phyloP scores from a whole-genome alignment of 1,284 basidiomycete genomes.

The Irpex lacteus region DNA sequence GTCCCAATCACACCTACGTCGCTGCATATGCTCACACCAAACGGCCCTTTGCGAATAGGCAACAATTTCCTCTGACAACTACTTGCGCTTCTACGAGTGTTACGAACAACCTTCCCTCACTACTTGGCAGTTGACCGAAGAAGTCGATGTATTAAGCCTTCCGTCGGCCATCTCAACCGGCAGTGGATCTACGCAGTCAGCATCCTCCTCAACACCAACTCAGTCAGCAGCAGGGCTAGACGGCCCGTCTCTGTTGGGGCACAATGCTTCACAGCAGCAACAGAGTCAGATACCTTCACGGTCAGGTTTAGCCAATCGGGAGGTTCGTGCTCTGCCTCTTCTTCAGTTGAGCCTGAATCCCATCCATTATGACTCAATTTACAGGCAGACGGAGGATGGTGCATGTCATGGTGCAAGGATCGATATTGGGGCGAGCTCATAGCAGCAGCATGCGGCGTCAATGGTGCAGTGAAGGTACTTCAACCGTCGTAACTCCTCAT shows the following conservation, averaged over 20 bases:
- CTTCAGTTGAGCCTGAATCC: too few relatives aligned
- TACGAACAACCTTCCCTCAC: constrained; percentile 78
- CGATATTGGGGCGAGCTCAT: constrained; percentile 90
- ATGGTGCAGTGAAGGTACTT: constrained; percentile 70
- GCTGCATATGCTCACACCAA: neutral
- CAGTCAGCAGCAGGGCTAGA: constrained; percentile 56
- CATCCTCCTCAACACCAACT: constrained; percentile 65
- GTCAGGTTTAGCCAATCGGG: constrained; percentile 59
- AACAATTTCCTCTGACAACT: constrained; percentile 82
- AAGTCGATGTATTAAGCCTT: constrained; percentile 71
- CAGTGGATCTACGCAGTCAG: constrained; percentile 45
- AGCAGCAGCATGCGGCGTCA: constrained; percentile 71
- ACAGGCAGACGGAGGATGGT: constrained; percentile 85
- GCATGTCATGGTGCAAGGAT: constrained; percentile 91
- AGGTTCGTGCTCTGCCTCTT: constrained; percentile 28
- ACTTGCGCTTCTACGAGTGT: constrained; percentile 87
- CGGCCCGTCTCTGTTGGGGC: constrained; percentile 55
- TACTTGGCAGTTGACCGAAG: constrained; percentile 78
- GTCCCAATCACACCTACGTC: constrained; percentile 23
- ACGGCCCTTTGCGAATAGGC: constrained; percentile 47
- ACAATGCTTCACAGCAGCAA: constrained; percentile 57
- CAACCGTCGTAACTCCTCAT: neutral
- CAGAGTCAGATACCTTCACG: constrained; percentile 38
- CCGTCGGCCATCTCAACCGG: constrained; percentile 43
- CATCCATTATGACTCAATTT: neutral